These are phyloP conservation scores for Ascochyta rabiei DNA, from an alignment of 2,329 filamentous ascomycete species.

Conservation along the genomic window DNA sequence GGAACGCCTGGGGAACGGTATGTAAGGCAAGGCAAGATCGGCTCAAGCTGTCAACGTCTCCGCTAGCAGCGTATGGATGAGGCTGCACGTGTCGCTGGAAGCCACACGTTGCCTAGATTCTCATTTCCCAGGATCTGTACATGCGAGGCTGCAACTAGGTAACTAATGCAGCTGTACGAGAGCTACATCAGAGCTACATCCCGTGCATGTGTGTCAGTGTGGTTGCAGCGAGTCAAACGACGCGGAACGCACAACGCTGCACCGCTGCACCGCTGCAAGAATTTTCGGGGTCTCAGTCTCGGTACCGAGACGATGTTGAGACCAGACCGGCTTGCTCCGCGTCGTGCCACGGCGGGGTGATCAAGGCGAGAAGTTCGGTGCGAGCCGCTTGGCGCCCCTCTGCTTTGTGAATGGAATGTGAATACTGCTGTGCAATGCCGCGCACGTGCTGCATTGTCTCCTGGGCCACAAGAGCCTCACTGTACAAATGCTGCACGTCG, in stretches of 20 bases:
- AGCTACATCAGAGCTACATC: neutral
- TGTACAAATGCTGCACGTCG: conserved; percentile 15
- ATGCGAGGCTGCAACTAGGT: conserved; percentile 5
- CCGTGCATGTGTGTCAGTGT: conserved; percentile 8
- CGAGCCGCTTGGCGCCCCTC: conserved; percentile 15
- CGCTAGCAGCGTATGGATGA: neutral
- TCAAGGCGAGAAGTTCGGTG: conserved; percentile 14
- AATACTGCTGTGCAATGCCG: conserved; percentile 7
- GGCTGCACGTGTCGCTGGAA: neutral
- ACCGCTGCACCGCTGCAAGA: conserved; percentile 14
- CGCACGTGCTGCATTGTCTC: conserved; percentile 18
- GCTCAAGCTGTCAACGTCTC: neutral
- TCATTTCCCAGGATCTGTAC: neutral
- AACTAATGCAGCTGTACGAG: conserved; percentile 6
- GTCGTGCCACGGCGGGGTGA: conserved; percentile 25
- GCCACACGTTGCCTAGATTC: neutral
- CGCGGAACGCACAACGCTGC: conserved; percentile 7
- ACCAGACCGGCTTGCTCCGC: conserved; percentile 22
- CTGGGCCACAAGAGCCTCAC: conserved; percentile 15
- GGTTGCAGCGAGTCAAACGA: conserved; percentile 14
- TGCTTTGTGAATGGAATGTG: conserved; percentile 3
- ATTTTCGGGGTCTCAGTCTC: conserved; percentile 11
- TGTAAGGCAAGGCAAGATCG: neutral
- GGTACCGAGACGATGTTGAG: conserved; percentile 27
- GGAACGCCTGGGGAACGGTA: neutral